These are phyloP conservation scores for Aspergillus sp. DNA, from an alignment of 2,329 filamentous ascomycete species.

Conservation along the genomic window DNA sequence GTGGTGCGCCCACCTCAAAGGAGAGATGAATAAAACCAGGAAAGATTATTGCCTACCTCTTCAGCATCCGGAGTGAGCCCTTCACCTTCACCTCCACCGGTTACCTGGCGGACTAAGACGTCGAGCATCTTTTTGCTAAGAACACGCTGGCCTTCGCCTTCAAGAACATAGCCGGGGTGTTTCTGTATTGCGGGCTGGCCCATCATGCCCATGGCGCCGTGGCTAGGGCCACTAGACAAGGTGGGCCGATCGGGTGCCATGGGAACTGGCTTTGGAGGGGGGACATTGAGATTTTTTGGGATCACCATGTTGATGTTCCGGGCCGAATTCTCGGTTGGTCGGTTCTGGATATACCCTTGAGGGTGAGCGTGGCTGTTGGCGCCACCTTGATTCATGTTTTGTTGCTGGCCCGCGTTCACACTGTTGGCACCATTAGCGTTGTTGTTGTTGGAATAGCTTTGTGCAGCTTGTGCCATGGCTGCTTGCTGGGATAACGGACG, in stretches of 20 bases:
- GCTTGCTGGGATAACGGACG: conserved; percentile 47
- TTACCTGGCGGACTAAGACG: conserved; percentile 90
- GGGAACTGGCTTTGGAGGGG: conserved; percentile 70
- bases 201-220: conserved; percentile 77
- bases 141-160: conserved; percentile 87
- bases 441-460: conserved; percentile 41
- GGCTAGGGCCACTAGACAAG: conserved; percentile 71
- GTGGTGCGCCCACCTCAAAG: not conserved
- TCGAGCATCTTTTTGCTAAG: conserved; percentile 98
- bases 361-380: conserved; percentile 42
- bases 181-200: conserved; percentile 82
- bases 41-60: conserved; percentile 64
- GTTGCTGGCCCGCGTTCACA: conserved; percentile 21
- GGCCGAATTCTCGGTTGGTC: conserved; percentile 37
- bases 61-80: conserved; percentile 88
- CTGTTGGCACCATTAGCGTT: conserved; percentile 20
- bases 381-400: conserved; percentile 29
- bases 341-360: conserved; percentile 42
- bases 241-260: conserved; percentile 78
- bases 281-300: conserved; percentile 73
- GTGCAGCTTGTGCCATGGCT: conserved; percentile 46
- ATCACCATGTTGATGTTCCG: conserved; percentile 72
- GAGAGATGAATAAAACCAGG: conserved; percentile 7
- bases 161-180: conserved; percentile 79
- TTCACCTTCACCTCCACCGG: conserved; percentile 74